Conservation (phyloP, 2,329 filamentous ascomycete species). For the Mollisia scopiformis region DNA sequence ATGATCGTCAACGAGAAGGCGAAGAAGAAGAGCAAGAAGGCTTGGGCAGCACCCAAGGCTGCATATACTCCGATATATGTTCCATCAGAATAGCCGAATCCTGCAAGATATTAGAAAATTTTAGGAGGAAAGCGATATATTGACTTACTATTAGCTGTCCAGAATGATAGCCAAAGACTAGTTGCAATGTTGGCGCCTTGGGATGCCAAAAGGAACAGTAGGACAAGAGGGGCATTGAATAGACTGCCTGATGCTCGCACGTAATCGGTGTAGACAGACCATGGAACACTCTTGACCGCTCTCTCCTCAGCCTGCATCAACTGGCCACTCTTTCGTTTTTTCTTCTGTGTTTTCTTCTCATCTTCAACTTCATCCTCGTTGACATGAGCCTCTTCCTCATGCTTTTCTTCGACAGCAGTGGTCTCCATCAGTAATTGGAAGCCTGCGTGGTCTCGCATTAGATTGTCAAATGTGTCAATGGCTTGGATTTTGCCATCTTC, state of each 20-base stretch:
- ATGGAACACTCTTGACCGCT: constrained; percentile 64
- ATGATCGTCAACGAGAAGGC: constrained; percentile 76
- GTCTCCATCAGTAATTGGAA: constrained; percentile 85
- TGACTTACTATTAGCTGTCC: constrained; percentile 80
- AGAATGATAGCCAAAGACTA: constrained; percentile 91
- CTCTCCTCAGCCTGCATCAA: constrained; percentile 76
- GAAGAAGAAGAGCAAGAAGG: constrained; percentile 78
- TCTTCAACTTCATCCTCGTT: constrained; percentile 50
- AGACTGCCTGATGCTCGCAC: constrained; percentile 62
- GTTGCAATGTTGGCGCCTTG: constrained; percentile 87
- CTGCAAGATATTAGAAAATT: constrained; percentile 8
- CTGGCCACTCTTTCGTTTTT: constrained; percentile 54
- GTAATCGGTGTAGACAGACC: constrained; percentile 67
- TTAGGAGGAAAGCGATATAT: neutral
- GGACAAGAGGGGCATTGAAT: constrained; percentile 56
- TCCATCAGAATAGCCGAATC: constrained; percentile 68
- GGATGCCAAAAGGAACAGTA: constrained; percentile 58
- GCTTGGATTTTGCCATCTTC: constrained; percentile 83
- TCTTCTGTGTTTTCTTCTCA: constrained; percentile 48
- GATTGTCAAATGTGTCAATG: constrained; percentile 84
- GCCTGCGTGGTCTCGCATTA: constrained; percentile 77
- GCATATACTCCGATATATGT: constrained; percentile 75
- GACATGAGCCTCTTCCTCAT: constrained; percentile 52
- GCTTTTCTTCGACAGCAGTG: constrained; percentile 72
- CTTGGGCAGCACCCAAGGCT: constrained; percentile 71